A percentile compares a stretch with the other conserved stretches of the same genome.
Conservation (phyloP, 805 yeast genomes). For the Vanderwaltozyma tropicalis region DNA sequence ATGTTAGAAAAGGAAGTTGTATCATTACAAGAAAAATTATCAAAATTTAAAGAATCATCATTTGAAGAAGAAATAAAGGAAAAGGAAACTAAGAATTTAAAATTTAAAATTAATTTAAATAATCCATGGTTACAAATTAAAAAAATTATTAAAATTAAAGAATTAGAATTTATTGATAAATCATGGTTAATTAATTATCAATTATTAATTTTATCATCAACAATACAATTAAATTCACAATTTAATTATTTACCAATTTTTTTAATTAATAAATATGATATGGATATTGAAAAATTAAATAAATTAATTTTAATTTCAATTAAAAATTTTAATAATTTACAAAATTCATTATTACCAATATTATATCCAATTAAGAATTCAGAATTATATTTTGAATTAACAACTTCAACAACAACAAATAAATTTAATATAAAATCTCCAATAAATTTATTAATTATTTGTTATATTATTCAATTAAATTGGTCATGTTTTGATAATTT, state of each 20-base stretch:
- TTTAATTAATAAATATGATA: conserved; percentile 11
- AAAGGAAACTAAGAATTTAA: too few species aligned
- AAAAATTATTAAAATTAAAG: conserved; percentile 1
- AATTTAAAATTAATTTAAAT: too few species aligned
- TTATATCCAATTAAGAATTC: conserved; percentile 15
- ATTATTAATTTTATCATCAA: conserved; percentile 5
- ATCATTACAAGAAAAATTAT: conserved; percentile 37
- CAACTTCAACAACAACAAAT: background rate
- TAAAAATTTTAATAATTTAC: conserved; percentile 9
- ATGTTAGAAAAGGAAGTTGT: conserved; percentile 54
- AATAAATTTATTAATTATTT: conserved; percentile 1
- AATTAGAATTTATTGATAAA: background rate
- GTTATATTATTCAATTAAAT: conserved; percentile 21
- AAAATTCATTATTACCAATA: conserved; percentile 18
- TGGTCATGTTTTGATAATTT: conserved; percentile 23
- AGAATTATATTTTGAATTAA: conserved; percentile 5
- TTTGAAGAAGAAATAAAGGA: background rate
- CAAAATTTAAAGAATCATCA: conserved; percentile 11
- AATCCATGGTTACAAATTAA: background rate
- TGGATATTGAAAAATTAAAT: conserved; percentile 5
- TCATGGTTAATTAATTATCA: conserved; percentile 4
- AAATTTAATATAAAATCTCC: background rate
- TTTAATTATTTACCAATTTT: conserved; percentile 13
- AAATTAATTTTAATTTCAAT: conserved; percentile 6
- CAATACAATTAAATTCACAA: conserved; percentile 13